A percentile compares a stretch with the other conserved stretches of the same genome.
Evolutionary conservation across 2,329 filamentous ascomycete species (phyloP).

Genomic region (Peltaster fructicola): DNA sequence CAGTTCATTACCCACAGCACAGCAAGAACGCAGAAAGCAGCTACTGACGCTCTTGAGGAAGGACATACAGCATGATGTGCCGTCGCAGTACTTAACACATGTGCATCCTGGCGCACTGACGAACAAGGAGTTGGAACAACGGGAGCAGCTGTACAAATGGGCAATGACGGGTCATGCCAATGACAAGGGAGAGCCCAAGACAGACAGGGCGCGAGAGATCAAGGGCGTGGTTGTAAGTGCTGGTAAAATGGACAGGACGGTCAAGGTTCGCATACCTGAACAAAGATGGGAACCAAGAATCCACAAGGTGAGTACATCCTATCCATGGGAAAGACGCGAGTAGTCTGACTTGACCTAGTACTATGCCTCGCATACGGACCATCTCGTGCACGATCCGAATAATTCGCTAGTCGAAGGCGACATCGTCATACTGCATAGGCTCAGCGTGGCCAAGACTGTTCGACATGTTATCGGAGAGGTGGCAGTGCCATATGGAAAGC

Average conservation of each 20-base stretch:
- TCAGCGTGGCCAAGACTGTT: constrained; percentile 47
- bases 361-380: constrained; percentile 45
- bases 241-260: constrained; percentile 60
- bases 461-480: constrained; percentile 60
- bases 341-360: constrained; percentile 25
- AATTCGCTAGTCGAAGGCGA: constrained; percentile 57
- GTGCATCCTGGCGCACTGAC: too few relatives aligned
- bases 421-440: constrained; percentile 54
- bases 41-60: too few relatives aligned
- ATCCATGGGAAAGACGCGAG: not conserved
- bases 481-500: constrained; percentile 49
- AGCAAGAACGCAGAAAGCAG: too few relatives aligned
- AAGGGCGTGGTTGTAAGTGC: constrained; percentile 57
- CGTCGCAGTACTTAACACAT: too few relatives aligned
- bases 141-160: too few relatives aligned
- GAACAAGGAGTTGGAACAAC: constrained; percentile 11
- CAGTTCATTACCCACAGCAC: too few relatives aligned
- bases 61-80: too few relatives aligned
- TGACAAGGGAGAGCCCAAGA: too few relatives aligned
- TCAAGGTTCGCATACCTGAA: constrained; percentile 56
- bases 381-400: constrained; percentile 64
- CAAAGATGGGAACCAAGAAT: constrained; percentile 56
- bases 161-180: too few relatives aligned
- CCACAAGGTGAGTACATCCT: constrained; percentile 41
- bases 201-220: constrained; percentile 12